Percentiles rank a stretch among this genome's conserved stretches.
phyloP scores from a whole-genome alignment of 805 yeast species.

The Yarrowia sp. region DNA sequence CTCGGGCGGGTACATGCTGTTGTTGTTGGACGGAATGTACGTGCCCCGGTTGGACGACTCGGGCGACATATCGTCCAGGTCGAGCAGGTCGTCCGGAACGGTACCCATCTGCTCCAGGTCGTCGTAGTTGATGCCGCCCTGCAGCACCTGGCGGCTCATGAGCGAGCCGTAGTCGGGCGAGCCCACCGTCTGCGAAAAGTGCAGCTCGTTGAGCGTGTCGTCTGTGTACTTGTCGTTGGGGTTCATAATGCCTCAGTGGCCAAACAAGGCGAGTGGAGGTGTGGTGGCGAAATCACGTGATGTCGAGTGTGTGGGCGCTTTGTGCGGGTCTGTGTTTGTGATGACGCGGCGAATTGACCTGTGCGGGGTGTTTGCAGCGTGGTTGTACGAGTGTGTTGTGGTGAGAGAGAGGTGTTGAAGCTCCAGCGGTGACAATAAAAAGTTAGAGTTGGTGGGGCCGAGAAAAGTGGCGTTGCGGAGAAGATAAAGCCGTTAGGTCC shows the following conservation, averaged over 20 bases:
- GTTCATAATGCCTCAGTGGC: constrained; percentile 21
- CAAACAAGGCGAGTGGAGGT: background rate
- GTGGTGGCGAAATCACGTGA: background rate
- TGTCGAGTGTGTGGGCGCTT: background rate
- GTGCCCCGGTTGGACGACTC: constrained; percentile 29
- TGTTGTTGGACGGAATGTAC: background rate
- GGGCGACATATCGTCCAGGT: constrained; percentile 31
- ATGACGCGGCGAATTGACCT: background rate
- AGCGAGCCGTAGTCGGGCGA: constrained; percentile 25
- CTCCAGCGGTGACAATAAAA: background rate
- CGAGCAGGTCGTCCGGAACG: constrained; percentile 33
- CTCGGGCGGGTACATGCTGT: constrained; percentile 19
- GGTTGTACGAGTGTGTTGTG: background rate
- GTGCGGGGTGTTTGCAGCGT: background rate
- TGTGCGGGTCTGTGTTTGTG: background rate
- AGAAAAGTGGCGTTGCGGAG: constrained; percentile 16
- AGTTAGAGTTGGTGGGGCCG: constrained; percentile 25
- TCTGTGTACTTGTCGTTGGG: constrained; percentile 27
- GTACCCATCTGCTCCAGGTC: constrained; percentile 11
- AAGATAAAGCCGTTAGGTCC: background rate
- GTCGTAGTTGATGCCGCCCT: constrained; percentile 25
- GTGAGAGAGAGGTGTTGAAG: background rate
- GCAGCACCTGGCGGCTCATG: constrained; percentile 16
- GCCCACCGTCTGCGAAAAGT: constrained; percentile 25
- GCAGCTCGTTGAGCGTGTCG: constrained; percentile 26